phyloP scores from a whole-genome alignment of 108 stramenopile species.

The Schizochytrium sp. region DNA sequence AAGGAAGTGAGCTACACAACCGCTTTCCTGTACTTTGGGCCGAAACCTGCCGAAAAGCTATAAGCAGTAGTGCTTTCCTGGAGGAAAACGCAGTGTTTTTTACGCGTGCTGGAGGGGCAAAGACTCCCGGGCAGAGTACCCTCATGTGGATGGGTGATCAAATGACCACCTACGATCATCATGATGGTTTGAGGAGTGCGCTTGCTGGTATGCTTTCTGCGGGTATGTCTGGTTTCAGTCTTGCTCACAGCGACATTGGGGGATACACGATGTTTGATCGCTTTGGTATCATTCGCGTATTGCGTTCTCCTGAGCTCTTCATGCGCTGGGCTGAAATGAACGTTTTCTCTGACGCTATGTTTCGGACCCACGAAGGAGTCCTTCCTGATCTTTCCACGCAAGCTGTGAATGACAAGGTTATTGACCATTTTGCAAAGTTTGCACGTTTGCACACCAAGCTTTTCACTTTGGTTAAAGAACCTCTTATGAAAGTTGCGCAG shows the following conservation, averaged over 20 bases:
- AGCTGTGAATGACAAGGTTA: conserved; percentile 2
- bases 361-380: conserved; percentile 56
- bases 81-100: conserved; percentile 56
- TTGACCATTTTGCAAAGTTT: background rate
- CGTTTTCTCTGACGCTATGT: conserved; percentile 53
- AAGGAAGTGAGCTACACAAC: background rate
- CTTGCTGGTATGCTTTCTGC: conserved; percentile 10
- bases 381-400: conserved; percentile 52
- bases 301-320: conserved; percentile 18
- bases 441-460: conserved; percentile 29
- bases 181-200: conserved; percentile 55
- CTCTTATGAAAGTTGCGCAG: conserved; percentile 8
- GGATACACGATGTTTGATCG: conserved; percentile 60
- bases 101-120: background rate
- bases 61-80: background rate
- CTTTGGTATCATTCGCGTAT: conserved; percentile 33
- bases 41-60: conserved; percentile 32
- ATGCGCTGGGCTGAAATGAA: conserved; percentile 61
- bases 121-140: background rate
- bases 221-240: conserved; percentile 32
- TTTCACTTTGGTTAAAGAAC: conserved; percentile 21
- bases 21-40: conserved; percentile 60
- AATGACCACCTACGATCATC: conserved; percentile 53
- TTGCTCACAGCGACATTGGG: conserved; percentile 64
- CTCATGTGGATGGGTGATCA: conserved; percentile 63